These are phyloP conservation scores for Chlorella sorokiniana DNA, from an alignment of 139 green algal genomes.

Conservation along the genomic window DNA sequence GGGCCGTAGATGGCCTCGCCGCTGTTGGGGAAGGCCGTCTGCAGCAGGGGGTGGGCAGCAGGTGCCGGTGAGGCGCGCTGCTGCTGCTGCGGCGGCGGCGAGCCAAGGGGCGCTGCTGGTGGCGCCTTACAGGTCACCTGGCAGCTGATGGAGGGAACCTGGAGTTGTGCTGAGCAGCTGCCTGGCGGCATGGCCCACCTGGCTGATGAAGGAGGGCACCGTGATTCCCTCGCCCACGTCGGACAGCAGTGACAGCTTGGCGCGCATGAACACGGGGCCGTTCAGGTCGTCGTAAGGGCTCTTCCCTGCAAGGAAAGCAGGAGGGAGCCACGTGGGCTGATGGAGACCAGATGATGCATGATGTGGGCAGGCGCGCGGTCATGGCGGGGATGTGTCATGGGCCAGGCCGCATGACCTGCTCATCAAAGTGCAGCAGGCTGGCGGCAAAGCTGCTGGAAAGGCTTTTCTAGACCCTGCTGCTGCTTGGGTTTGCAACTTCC, in stretches of 20 bases:
- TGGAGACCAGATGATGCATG: neutral
- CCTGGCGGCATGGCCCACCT: neutral
- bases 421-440: too few relatives aligned
- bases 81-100: neutral
- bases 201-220: neutral
- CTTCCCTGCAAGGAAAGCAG: conserved; percentile 6
- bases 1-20: conserved; percentile 1
- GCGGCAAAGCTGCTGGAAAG: too few relatives aligned
- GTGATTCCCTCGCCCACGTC: conserved; percentile 16
- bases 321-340: too few relatives aligned
- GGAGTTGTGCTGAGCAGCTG: neutral
- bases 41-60: neutral
- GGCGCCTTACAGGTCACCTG: too few relatives aligned
- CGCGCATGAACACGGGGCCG: neutral
- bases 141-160: neutral
- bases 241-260: conserved; percentile 6
- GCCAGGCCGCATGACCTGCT: neutral
- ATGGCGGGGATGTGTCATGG: neutral
- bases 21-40: conserved; percentile 4
- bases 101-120: neutral
- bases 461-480: too few relatives aligned
- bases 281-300: neutral
- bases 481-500: too few relatives aligned
- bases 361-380: neutral
- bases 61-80: neutral